A percentile compares a stretch with the other conserved stretches of the same genome.
Conservation (phyloP, 345 rosid species). For the Aegle marmelos region DNA sequence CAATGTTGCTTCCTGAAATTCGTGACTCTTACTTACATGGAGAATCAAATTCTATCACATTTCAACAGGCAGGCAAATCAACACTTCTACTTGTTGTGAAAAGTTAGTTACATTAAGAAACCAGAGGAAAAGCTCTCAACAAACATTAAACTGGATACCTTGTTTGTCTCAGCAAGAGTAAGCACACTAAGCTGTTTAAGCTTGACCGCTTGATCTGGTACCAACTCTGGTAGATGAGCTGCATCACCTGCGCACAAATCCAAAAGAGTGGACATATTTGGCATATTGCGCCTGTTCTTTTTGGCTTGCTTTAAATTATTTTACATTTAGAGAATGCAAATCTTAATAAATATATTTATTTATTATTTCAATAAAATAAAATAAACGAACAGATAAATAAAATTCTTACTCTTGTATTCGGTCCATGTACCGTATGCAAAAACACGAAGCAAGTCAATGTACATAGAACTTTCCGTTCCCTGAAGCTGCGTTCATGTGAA, state of each 20-base stretch:
- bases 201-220: constrained; percentile 39
- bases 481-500: constrained; percentile 56
- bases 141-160: constrained; percentile 19
- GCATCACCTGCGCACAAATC: constrained; percentile 17
- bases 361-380: too few relatives aligned
- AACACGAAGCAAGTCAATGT: constrained; percentile 59
- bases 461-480: constrained; percentile 56
- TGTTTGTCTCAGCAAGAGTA: constrained; percentile 40
- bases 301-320: too few relatives aligned
- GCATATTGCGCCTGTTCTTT: not conserved
- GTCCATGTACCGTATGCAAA: constrained; percentile 94
- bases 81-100: too few relatives aligned
- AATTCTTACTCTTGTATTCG: constrained; percentile 79
- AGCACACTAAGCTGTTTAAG: constrained; percentile 46
- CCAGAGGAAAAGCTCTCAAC: not conserved
- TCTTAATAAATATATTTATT: too few relatives aligned
- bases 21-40: too few relatives aligned
- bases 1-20: too few relatives aligned
- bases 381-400: not conserved
- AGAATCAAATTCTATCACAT: too few relatives aligned
- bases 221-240: constrained; percentile 25
- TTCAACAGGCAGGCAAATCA: too few relatives aligned
- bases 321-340: too few relatives aligned
- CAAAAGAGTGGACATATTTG: not conserved
- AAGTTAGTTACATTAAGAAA: too few relatives aligned